phyloP scores from a whole-genome alignment of 306 rosid genomes.

The Lupinus albus region DNA sequence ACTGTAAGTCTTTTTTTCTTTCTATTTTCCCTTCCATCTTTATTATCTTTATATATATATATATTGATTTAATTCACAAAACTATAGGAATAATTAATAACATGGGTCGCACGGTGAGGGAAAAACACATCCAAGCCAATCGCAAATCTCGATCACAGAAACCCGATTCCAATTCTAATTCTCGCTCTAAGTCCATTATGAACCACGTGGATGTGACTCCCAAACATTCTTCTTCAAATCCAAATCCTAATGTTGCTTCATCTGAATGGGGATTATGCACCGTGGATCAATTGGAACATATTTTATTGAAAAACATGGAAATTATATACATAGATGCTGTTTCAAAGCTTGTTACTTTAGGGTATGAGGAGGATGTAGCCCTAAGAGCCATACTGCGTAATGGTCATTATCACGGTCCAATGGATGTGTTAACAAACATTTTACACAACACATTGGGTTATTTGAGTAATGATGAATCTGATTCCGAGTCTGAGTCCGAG shows the following conservation, averaged over 20 bases:
- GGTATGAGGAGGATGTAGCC: constrained; percentile 61
- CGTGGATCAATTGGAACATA: constrained; percentile 63
- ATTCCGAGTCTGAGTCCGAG: constrained; percentile 36
- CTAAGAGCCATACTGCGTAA: constrained; percentile 56
- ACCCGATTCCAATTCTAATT: constrained; percentile 42
- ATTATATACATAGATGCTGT: constrained; percentile 60
- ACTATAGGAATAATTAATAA: neutral
- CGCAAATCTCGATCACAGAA: constrained; percentile 53
- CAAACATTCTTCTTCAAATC: too few relatives aligned
- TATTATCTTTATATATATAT: neutral
- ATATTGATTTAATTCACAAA: neutral
- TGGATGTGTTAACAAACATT: constrained; percentile 67
- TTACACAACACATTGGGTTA: constrained; percentile 59
- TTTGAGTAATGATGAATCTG: constrained; percentile 46
- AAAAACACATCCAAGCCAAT: constrained; percentile 56
- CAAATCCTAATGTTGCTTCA: constrained; percentile 47
- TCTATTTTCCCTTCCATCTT: neutral
- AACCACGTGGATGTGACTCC: constrained; percentile 38
- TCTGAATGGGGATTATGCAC: constrained; percentile 70
- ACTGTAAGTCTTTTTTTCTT: neutral
- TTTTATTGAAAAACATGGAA: constrained; percentile 61
- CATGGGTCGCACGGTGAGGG: constrained; percentile 70
- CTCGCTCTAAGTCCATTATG: constrained; percentile 36
- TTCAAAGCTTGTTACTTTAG: constrained; percentile 62
- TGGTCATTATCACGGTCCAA: constrained; percentile 70